Percentiles rank a stretch among this genome's conserved stretches.
Evolutionary conservation across 306 rosid genomes (phyloP).

Genomic region (Arachis stenosperma): DNA sequence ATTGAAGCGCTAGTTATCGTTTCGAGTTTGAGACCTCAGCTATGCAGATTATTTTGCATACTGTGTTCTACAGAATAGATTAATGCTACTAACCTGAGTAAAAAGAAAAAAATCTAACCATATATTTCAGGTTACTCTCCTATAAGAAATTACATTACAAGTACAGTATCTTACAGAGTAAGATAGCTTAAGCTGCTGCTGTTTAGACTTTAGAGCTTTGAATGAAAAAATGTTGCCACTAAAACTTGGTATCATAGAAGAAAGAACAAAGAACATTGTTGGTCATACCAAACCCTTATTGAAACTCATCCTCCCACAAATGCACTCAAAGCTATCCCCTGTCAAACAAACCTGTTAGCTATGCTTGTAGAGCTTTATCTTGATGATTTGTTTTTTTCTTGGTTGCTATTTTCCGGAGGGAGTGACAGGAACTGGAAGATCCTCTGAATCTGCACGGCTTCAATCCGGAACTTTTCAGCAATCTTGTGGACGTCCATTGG

Average conservation of each 20-base stretch:
- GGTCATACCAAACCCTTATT: neutral
- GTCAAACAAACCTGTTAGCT: conserved; percentile 36
- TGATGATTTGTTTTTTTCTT: conserved; percentile 40
- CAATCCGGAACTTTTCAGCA: conserved; percentile 63
- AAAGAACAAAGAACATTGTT: conserved; percentile 2
- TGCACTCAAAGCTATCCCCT: conserved; percentile 28
- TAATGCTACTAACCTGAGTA: neutral
- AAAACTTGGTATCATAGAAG: neutral
- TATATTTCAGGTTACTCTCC: neutral
- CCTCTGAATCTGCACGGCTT: conserved; percentile 57
- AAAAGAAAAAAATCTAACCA: neutral
- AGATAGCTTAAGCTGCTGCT: neutral
- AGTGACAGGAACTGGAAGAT: conserved; percentile 69
- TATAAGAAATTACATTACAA: too few relatives aligned
- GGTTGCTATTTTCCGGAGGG: conserved; percentile 66
- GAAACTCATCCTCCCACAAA: neutral
- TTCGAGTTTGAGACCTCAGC: too few relatives aligned
- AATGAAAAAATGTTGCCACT: neutral
- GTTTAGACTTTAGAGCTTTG: neutral
- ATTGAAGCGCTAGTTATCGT: too few relatives aligned
- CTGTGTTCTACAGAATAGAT: neutral
- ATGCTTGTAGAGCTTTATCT: conserved; percentile 24
- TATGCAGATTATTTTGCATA: neutral
- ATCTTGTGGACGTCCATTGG: conserved; percentile 69
- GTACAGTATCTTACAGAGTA: neutral